Evolutionary conservation across 2,329 filamentous ascomycete species (phyloP).

Genomic region (Beauveria sp.): DNA sequence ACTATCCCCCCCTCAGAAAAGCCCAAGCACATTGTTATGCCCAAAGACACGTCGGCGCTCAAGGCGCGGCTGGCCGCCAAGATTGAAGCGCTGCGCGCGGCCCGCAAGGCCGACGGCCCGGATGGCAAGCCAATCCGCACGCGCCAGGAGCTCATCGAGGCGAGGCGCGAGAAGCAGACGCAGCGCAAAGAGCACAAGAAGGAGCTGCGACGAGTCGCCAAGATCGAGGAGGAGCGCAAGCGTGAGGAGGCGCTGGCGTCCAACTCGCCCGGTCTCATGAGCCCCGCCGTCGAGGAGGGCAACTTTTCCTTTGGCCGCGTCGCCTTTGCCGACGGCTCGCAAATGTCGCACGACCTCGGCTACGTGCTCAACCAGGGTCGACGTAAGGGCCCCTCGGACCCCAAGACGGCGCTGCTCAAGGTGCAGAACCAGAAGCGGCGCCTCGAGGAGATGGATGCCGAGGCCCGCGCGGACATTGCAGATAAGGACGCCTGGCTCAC

Average conservation of each 20-base stretch:
- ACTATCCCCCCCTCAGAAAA: conserved; percentile 52
- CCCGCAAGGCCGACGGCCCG: conserved; percentile 77
- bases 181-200: conserved; percentile 85
- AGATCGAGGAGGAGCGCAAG: conserved; percentile 67
- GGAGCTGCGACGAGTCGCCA: conserved; percentile 67
- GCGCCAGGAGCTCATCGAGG: conserved; percentile 85
- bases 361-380: conserved; percentile 47
- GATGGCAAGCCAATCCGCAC: conserved; percentile 73
- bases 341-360: conserved; percentile 66
- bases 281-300: conserved; percentile 44
- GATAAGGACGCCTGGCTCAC: conserved; percentile 94
- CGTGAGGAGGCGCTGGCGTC: conserved; percentile 57
- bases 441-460: conserved; percentile 64
- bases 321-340: conserved; percentile 80
- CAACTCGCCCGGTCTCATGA: conserved; percentile 54
- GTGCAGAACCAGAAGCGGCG: conserved; percentile 81
- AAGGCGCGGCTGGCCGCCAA: conserved; percentile 72
- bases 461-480: conserved; percentile 77
- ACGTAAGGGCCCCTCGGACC: conserved; percentile 76
- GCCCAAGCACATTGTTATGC: conserved; percentile 59
- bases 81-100: conserved; percentile 77
- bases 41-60: conserved; percentile 65
- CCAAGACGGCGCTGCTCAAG: conserved; percentile 77
- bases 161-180: conserved; percentile 78
- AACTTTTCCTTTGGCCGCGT: conserved; percentile 81